Percentiles rank a stretch among this genome's conserved stretches.
These are phyloP conservation scores for Oidium heveae DNA, from an alignment of 2,329 filamentous ascomycete genomes.

Conservation along the genomic window DNA sequence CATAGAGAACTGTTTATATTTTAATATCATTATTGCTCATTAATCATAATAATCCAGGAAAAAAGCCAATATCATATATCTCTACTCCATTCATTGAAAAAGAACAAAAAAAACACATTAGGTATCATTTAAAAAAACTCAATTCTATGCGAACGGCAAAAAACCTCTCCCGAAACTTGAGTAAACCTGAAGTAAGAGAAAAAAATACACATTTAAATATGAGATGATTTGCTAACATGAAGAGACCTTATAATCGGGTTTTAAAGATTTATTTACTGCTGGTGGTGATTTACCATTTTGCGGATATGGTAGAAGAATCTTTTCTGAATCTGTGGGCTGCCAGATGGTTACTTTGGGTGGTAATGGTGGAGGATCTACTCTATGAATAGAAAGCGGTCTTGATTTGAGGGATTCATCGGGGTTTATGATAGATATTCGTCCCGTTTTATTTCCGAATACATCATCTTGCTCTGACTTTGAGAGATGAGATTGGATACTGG, in stretches of 20 bases:
- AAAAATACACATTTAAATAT: no score
- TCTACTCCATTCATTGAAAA: no score
- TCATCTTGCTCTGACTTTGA: conserved; percentile 19
- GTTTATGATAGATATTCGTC: conserved; percentile 41
- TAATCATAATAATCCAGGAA: no score
- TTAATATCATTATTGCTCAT: no score
- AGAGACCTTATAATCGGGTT: conserved; percentile 26
- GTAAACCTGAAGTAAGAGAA: no score
- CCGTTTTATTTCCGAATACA: conserved; percentile 29
- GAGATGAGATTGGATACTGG: conserved; percentile 27
- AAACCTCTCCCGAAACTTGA: no score
- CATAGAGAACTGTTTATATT: no score
- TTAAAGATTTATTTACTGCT: conserved; percentile 60
- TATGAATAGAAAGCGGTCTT: conserved; percentile 2
- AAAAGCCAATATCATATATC: no score
- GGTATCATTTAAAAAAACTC: no score
- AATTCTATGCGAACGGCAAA: no score
- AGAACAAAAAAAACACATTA: no score
- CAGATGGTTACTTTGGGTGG: conserved; percentile 56
- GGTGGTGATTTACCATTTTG: conserved; percentile 60
- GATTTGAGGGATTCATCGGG: conserved; percentile 30
- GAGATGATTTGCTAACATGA: not conserved
- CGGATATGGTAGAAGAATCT: conserved; percentile 37
- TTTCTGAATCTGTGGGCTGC: conserved; percentile 5
- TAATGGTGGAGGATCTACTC: conserved; percentile 37